Percentiles rank a stretch among this genome's conserved stretches.
phyloP scores from a whole-genome alignment of 2,329 filamentous ascomycete species.

The Talaromyces piceae region DNA sequence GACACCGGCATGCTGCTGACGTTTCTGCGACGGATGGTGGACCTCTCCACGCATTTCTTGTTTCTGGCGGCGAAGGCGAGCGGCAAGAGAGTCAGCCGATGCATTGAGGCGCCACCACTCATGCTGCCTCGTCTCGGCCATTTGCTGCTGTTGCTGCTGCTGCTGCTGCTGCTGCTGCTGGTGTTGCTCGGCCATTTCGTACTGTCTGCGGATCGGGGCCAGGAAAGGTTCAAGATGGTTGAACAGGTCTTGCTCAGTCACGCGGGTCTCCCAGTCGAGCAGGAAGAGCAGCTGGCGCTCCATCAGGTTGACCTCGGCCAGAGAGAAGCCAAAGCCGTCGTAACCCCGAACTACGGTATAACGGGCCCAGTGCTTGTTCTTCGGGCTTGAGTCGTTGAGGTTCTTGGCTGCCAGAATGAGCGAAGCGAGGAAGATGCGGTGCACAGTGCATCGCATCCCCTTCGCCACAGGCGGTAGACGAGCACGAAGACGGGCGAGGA shows the following conservation, averaged over 20 bases:
- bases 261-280: constrained; percentile 86
- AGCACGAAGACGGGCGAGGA: constrained; percentile 74
- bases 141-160: constrained; percentile 27
- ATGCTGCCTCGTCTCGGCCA: constrained; percentile 2
- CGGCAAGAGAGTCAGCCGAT: constrained; percentile 28
- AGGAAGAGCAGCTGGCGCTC: constrained; percentile 96
- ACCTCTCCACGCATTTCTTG: constrained; percentile 23
- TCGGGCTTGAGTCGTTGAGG: constrained; percentile 94
- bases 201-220: constrained; percentile 64
- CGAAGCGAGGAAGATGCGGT: constrained; percentile 84
- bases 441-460: constrained; percentile 90
- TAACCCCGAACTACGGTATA: constrained; percentile 73
- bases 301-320: constrained; percentile 98
- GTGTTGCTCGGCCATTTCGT: constrained; percentile 49
- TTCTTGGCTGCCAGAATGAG: constrained; percentile 77
- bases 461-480: constrained; percentile 90
- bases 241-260: constrained; percentile 79
- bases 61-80: constrained; percentile 31
- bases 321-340: constrained; percentile 79
- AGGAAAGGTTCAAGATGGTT: constrained; percentile 82
- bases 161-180: constrained; percentile 18
- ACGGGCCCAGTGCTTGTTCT: constrained; percentile 99
- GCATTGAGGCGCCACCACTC: constrained; percentile 32
- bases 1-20: constrained; percentile 22
- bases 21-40: constrained; percentile 17